Base-by-base conservation (phyloP, 2,329 filamentous ascomycete genomes). In the Byssoonygena ceratinophila region DNA sequence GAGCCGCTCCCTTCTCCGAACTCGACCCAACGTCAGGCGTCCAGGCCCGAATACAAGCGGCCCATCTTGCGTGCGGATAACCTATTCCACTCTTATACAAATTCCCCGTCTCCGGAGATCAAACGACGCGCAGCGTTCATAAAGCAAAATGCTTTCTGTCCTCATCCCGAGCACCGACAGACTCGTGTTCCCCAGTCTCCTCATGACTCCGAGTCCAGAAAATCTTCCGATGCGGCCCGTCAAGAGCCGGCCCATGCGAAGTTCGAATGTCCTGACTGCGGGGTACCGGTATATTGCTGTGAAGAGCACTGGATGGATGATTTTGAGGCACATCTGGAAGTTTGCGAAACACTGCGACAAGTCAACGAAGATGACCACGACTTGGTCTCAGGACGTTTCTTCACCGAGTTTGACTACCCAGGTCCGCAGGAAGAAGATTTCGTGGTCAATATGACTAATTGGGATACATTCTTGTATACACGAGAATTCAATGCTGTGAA, bases 321-420 rank as follows among this genome's bases (percentile, higher is more conserved):
- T 68, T 98, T 95, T 64, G 91, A 97, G 69, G 79, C 83, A 16
- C 92, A 98, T 68, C 69, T 98, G 55, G 81, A 96, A 64, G 83
- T 98, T 32, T 98, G 92, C 68, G 91, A 98, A 63, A 86, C 86
- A 0, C 73, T 98, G 53, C 78, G 85, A 59, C 85, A 97, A 70
- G 91, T 95, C 70, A 98, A 98, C 61, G 92, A 98, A 71, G 92
- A 98, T 64, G 92, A 98, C 61, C 94, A 98, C 65, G 92, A 98
- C 67, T 71, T 98, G 59, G 78, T 85, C 47, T 95, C 88, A 16
- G 92, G 92, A 2, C 80, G 92, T 25, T 85, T 88, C 68, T 98
- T 98, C 69, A 84, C 86, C 12, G 94, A 98, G 68, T 97, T 94
- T 64, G 82, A 90, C 56, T 94, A 95, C 64, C 89, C 92, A 0